These are phyloP conservation scores for Leishmania guyanensis DNA, from an alignment of 208 protist species.

Conservation along the genomic window DNA sequence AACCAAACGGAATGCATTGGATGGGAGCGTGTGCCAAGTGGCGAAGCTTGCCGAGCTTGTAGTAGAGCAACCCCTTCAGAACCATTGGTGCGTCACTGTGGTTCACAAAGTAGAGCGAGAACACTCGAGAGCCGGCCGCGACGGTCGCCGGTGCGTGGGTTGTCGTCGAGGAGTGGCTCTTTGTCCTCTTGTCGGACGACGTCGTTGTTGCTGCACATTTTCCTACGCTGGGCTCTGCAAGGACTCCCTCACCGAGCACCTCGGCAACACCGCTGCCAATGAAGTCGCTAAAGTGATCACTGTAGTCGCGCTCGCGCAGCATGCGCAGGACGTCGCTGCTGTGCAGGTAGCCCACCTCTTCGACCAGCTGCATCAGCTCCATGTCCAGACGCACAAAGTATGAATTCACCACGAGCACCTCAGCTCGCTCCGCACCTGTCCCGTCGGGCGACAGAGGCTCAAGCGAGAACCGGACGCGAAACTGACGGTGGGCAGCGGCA, in stretches of 20 bases:
- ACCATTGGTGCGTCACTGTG: slow-evolving; percentile 50
- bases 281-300: slow-evolving; percentile 25
- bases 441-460: slow-evolving; percentile 16
- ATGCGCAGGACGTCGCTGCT: slow-evolving; percentile 54
- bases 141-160: neutral
- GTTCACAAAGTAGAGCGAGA: slow-evolving; percentile 70
- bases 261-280: slow-evolving; percentile 18
- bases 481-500: slow-evolving; percentile 54
- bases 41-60: slow-evolving; percentile 46
- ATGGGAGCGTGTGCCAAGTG: slow-evolving; percentile 38
- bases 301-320: slow-evolving; percentile 43
- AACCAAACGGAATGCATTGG: slow-evolving; percentile 68
- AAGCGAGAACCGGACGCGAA: slow-evolving; percentile 47
- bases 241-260: slow-evolving; percentile 6
- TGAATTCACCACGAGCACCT: slow-evolving; percentile 62
- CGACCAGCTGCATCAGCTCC: slow-evolving; percentile 51
- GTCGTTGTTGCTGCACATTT: neutral
- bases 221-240: neutral
- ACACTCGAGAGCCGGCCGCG: slow-evolving; percentile 27
- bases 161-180: neutral
- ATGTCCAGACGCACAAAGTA: slow-evolving; percentile 73
- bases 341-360: slow-evolving; percentile 71
- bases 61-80: slow-evolving; percentile 84
- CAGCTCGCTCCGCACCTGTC: slow-evolving; percentile 13
- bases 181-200: neutral